Evolutionary conservation across 495 filamentous ascomycete genomes (phyloP), one percentile per base, ranked within the genome.

Genomic region (Sabuloglossum arenarium): DNA sequence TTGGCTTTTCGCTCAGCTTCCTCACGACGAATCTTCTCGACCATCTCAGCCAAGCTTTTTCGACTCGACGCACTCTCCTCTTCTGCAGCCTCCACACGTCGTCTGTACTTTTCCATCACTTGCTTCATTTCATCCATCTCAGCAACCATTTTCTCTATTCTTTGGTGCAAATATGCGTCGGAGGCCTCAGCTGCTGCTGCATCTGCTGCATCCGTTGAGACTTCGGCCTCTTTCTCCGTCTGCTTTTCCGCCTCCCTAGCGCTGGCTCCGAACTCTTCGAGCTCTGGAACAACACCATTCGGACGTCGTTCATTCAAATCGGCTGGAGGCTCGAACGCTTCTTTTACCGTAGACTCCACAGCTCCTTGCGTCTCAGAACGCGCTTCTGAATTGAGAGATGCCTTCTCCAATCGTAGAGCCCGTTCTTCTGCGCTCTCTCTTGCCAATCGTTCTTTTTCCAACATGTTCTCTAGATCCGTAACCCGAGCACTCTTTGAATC

Each of bases 41-140:
- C 81, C 88, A 96, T 90, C 64, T 95, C 87, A 0, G 82, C 81
- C 24, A 98, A 69, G 0, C 81, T 85, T 64, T 81, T 81, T 53
- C 81, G 79, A 51, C 79, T 75, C 37, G 74, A 70, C 56, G 76
- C 73, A 27, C 77, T 74, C 59, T 94, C 87, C 21, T 74, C 71
- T 64, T 95, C 88, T 3, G 89, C 88, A 50, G 70, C 78, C 65
- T 94, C 82, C 1, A 88, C 87, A 14, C 85, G 79, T 16, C 76
- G 69, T 60, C 81, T 81, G 68, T 86, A 94, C 0, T 69, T 68
- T 51, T 90, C 81, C 62, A 95, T 80, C 66, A 90, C 79, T 56
- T 79, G 72, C 65, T 81, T 86, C 70, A 94, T 77, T 53, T 84
- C 80, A 56, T 81, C 79, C 78, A 97, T 90, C 64, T 94, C 85